These are phyloP conservation scores for Ophiocordyceps australis DNA, from an alignment of 2,329 filamentous ascomycete genomes.

Conservation along the genomic window DNA sequence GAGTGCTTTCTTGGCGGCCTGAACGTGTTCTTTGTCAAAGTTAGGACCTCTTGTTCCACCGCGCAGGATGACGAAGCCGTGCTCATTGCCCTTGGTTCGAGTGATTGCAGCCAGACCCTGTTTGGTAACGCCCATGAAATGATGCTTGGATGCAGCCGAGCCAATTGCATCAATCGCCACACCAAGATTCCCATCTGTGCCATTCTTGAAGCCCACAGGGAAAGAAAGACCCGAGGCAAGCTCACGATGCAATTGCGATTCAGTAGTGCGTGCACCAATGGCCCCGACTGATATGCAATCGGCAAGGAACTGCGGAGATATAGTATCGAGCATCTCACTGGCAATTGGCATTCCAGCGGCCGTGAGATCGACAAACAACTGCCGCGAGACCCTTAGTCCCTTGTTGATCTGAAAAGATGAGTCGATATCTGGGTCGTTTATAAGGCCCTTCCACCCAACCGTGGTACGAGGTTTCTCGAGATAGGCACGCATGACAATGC, in stretches of 20 bases:
- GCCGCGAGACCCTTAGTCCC: constrained; percentile 76
- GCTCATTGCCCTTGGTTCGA: constrained; percentile 81
- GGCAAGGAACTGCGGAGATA: constrained; percentile 92
- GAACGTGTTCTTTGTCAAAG: constrained; percentile 74
- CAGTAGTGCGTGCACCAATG: constrained; percentile 89
- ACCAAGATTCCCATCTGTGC: constrained; percentile 77
- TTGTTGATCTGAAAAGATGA: constrained; percentile 98
- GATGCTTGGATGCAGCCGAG: constrained; percentile 66
- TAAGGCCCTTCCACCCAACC: constrained; percentile 96
- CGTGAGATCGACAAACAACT: constrained; percentile 87
- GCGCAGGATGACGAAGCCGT: constrained; percentile 91
- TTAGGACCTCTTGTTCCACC: constrained; percentile 88
- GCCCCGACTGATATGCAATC: constrained; percentile 91
- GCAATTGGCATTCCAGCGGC: constrained; percentile 82
- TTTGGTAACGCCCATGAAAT: constrained; percentile 98
- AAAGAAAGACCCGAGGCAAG: constrained; percentile 88
- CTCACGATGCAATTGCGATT: constrained; percentile 92
- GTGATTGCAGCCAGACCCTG: constrained; percentile 92
- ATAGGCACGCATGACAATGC: constrained; percentile 95
- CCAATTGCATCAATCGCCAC: constrained; percentile 96
- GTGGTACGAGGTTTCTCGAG: constrained; percentile 97
- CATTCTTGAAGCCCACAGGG: constrained; percentile 99
- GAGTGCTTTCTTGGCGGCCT: constrained; percentile 60
- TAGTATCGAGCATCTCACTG: constrained; percentile 96
- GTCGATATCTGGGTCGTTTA: constrained; percentile 98